Conservation (phyloP, 2,329 filamentous ascomycete genomes). For the Fusarium compactum region DNA sequence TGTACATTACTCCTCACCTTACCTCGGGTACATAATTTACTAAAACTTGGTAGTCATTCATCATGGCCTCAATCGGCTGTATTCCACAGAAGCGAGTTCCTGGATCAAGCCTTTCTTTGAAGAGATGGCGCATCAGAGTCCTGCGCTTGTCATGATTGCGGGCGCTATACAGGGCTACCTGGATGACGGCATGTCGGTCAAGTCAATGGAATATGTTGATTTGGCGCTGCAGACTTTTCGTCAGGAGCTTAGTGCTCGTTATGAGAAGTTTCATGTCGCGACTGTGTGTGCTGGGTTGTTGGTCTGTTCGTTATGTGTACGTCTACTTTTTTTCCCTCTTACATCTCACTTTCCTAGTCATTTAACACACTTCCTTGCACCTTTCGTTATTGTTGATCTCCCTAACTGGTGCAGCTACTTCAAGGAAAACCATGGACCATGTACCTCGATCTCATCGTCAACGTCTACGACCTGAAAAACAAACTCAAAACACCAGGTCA, state of each 20-base stretch:
- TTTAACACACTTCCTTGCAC: not conserved
- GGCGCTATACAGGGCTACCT: conserved; percentile 43
- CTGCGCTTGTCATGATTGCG: conserved; percentile 35
- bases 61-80: conserved; percentile 37
- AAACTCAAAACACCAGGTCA: conserved; percentile 19
- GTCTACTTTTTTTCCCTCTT: not conserved
- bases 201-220: conserved; percentile 43
- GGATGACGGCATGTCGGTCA: conserved; percentile 40
- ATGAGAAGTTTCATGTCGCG: conserved; percentile 34
- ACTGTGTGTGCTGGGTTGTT: conserved; percentile 42
- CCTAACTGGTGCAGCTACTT: conserved; percentile 23
- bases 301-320: conserved; percentile 41
- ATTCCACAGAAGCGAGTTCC: conserved; percentile 39
- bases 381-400: not conserved
- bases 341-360: not conserved
- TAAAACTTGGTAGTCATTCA: conserved; percentile 34
- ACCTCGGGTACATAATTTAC: conserved; percentile 2
- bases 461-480: conserved; percentile 35
- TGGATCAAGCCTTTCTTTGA: conserved; percentile 43
- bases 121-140: conserved; percentile 43
- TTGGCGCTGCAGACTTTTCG: conserved; percentile 42
- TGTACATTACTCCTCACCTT: conserved; percentile 23
- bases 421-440: conserved; percentile 41
- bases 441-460: conserved; percentile 42
- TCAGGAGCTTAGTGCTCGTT: conserved; percentile 29